Conservation (phyloP, 352 stramenopile genomes). For the Halophytophthora batemanensis region DNA sequence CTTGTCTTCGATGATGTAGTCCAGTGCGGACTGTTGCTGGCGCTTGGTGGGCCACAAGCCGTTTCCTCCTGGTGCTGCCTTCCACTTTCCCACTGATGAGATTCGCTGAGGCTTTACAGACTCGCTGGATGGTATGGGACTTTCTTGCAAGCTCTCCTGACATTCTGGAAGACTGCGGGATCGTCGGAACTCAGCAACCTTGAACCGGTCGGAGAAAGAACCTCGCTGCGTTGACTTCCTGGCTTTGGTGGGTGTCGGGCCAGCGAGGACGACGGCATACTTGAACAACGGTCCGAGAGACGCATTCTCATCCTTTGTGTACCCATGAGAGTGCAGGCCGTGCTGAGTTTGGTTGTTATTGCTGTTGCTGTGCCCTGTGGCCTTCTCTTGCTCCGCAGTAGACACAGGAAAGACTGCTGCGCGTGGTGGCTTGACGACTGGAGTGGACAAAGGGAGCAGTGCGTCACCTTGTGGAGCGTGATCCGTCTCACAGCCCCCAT, state of each 20-base stretch:
- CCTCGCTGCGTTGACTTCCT: slow-evolving; percentile 26
- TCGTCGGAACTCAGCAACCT: slow-evolving; percentile 40
- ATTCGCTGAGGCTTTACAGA: slow-evolving; percentile 7
- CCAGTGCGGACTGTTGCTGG: slow-evolving; percentile 21
- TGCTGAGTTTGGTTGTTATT: slow-evolving; percentile 34
- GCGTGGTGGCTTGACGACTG: neutral
- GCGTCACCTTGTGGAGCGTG: neutral
- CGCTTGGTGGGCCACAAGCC: slow-evolving; percentile 24
- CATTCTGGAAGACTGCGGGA: slow-evolving; percentile 38
- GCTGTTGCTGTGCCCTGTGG: slow-evolving; percentile 20
- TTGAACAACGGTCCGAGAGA: slow-evolving; percentile 65
- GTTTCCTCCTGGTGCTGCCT: slow-evolving; percentile 16
- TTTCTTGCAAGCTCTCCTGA: slow-evolving; percentile 16
- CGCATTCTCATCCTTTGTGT: slow-evolving; percentile 38
- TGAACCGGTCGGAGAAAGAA: slow-evolving; percentile 35
- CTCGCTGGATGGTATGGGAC: slow-evolving; percentile 9
- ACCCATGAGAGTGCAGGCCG: slow-evolving; percentile 17
- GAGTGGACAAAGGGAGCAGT: neutral
- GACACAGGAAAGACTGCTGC: neutral
- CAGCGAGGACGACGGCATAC: slow-evolving; percentile 63
- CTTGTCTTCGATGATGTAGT: slow-evolving; percentile 32
- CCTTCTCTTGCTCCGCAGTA: neutral
- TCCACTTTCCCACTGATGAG: slow-evolving; percentile 22
- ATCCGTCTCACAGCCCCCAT: neutral
- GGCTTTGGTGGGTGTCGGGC: slow-evolving; percentile 30